phyloP scores from a whole-genome alignment of 148 eudicot species.

The Tetragonia tetragonoides region DNA sequence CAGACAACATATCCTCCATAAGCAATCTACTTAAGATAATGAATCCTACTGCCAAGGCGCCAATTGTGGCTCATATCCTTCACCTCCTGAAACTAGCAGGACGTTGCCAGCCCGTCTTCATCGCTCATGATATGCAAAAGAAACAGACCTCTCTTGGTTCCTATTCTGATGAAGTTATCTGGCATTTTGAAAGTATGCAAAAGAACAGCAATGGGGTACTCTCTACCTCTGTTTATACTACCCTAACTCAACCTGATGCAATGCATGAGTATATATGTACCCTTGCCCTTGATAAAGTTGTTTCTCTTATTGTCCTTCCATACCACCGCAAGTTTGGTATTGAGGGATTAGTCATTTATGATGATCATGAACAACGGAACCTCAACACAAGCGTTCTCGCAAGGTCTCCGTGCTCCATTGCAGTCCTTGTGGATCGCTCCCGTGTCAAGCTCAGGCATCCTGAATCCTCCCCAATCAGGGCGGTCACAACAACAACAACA shows the following conservation, averaged over 20 bases:
- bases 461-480: background rate
- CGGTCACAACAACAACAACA: background rate
- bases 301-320: conserved; percentile 36
- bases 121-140: conserved; percentile 39
- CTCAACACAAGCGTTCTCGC: conserved; percentile 33
- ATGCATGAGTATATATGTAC: conserved; percentile 48
- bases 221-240: conserved; percentile 26
- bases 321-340: conserved; percentile 37
- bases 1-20: conserved; percentile 31
- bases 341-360: conserved; percentile 26
- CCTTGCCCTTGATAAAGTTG: conserved; percentile 32
- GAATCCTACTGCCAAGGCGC: conserved; percentile 25
- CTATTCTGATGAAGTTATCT: conserved; percentile 27
- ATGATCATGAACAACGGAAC: conserved; percentile 24
- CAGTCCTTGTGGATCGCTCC: conserved; percentile 37
- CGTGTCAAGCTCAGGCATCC: background rate
- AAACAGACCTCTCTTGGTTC: conserved; percentile 7
- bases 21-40: conserved; percentile 25
- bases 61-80: conserved; percentile 28
- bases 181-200: conserved; percentile 24
- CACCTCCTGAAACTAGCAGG: conserved; percentile 40
- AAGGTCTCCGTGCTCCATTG: conserved; percentile 38
- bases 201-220: conserved; percentile 14
- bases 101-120: conserved; percentile 32
- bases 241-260: conserved; percentile 26